A percentile compares a stretch with the other conserved stretches of the same genome.
Conservation (phyloP, 805 yeast species). For the Saccharomycopsis malanga region DNA sequence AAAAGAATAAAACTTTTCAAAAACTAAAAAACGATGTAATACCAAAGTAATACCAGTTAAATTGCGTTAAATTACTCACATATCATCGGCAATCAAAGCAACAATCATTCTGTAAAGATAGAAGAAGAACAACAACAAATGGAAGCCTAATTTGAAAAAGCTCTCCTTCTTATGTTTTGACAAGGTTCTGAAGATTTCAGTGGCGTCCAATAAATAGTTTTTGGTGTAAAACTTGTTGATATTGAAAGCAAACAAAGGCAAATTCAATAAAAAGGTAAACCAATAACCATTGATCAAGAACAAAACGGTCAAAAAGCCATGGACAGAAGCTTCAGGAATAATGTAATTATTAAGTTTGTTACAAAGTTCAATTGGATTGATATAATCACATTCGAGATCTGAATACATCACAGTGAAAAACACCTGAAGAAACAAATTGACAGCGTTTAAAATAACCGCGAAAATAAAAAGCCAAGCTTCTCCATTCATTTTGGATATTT, state of each 20-base stretch:
- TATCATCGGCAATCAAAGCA: conserved; percentile 73
- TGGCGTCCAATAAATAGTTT: conserved; percentile 87
- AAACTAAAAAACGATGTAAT: too few relatives aligned
- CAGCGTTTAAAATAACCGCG: conserved; percentile 79
- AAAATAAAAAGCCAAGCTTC: conserved; percentile 56
- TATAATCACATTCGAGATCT: conserved; percentile 92
- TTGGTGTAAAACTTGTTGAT: conserved; percentile 71
- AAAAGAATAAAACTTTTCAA: too few relatives aligned
- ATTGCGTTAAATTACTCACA: too few relatives aligned
- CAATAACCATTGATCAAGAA: conserved; percentile 86
- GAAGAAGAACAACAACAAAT: conserved; percentile 86
- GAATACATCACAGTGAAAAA: conserved; percentile 94
- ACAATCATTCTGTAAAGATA: conserved; percentile 94
- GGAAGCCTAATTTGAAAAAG: conserved; percentile 85
- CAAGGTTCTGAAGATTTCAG: conserved; percentile 93
- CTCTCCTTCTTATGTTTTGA: conserved; percentile 89
- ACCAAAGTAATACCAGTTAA: too few relatives aligned
- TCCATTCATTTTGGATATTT: conserved; percentile 34
- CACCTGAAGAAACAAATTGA: conserved; percentile 84
- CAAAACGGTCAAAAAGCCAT: conserved; percentile 59
- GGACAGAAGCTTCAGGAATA: conserved; percentile 83
- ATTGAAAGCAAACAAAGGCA: conserved; percentile 81
- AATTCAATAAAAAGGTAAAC: conserved; percentile 77
- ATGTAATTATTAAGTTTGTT: conserved; percentile 84
- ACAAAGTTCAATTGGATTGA: conserved; percentile 95